Base-by-base conservation (phyloP, 2,329 filamentous ascomycete genomes). In the Aspergillus viridinutans region DNA sequence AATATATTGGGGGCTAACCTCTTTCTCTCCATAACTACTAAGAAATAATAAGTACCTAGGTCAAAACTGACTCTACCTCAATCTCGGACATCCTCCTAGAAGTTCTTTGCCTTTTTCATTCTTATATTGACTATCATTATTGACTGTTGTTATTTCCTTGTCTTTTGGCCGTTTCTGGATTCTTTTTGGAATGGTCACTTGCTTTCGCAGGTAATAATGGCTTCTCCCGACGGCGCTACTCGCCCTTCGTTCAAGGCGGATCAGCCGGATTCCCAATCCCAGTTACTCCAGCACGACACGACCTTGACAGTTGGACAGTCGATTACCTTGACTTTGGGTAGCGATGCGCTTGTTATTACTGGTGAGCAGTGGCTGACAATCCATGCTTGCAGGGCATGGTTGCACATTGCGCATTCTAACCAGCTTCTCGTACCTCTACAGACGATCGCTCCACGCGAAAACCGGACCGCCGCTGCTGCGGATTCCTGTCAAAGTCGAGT, bases 301-400 rank as follows among this genome's bases (percentile, higher is more conserved):
- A 82, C 80, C 43, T 73, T 86, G 55, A 69, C 74, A 50, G 80
- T 87, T 20, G 83, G 81, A 64, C 77, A 81, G 57, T 81, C 83
- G 69, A 83, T 83, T 10, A 84, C 81, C 26, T 74, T 89, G 51
- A 86, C 83, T 1, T 74, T 89, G 45, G 81, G 80, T 21, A 82
- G 80, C 1, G 84, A 88, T 64, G 80, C 83, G 29, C 75, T 88
- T 52, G 78, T 85, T 60, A 77, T 88, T 12, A 69, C 83, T 54
- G 83, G 84, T 85, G 76, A 57, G 74, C 43, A 45, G 42, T 57
- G 32, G 32, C 48, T 51, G 49, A 21, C 32, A 4, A 29, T 49
- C 60, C 52, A 58, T 58, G 21, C 14, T 45, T 53, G 12, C n/a
- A 23, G 14, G 14, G 21, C 17, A 10, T 20, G 28, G 21, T 12